Base-by-base conservation (phyloP, 768 basidiomycete genomes). In the Agrocybe praecox region DNA sequence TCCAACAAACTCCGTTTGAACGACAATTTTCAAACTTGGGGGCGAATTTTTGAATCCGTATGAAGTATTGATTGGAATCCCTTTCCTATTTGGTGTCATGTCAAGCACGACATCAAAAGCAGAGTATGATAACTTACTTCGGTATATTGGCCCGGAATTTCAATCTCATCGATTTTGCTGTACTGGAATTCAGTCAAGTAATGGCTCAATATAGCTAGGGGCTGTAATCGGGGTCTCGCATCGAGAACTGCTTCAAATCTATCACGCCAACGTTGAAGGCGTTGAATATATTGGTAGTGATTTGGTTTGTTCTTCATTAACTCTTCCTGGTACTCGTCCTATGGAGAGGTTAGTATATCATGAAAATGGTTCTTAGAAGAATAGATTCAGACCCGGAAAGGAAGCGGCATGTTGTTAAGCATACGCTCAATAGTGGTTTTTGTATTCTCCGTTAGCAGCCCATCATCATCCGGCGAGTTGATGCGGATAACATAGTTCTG, bases 161-260 rank as follows among this genome's bases (percentile, higher is more conserved):
- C 96, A 36, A 99, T 92, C 61, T 99, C 96, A 61, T 98, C 97
- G 49, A 96, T 94, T 70, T 95, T 97, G 67, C 87, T 88, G 71
- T 98, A 95, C 63, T 98, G 96, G 79, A 98, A 99, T 72, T 98
- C 97, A 7, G 93, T 91, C 64, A 99, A 78, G 73, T 95, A 97
- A 72, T 96, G 94, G 61, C 93, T 94, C 43, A 92, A 77, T 47
- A 87, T 77, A 60, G 97, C 95, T 54, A 99, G 76, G 5, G 93
- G 86, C 64, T 96, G 94, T 44, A 88, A 72, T 34, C 89, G 86
- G 45, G 94, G 93, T 42, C 94, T 81, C 22, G 86, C 78, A 67
- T 98, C 96, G 11, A 99, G 79, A 51, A 85, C 72, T 57, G 80
- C 81, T 70, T 98, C 97, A 69, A 94, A 96, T 64, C 84, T 86